These are phyloP conservation scores for Aspergillus novofumigatus DNA, from an alignment of 2,329 filamentous ascomycete genomes.

Conservation along the genomic window DNA sequence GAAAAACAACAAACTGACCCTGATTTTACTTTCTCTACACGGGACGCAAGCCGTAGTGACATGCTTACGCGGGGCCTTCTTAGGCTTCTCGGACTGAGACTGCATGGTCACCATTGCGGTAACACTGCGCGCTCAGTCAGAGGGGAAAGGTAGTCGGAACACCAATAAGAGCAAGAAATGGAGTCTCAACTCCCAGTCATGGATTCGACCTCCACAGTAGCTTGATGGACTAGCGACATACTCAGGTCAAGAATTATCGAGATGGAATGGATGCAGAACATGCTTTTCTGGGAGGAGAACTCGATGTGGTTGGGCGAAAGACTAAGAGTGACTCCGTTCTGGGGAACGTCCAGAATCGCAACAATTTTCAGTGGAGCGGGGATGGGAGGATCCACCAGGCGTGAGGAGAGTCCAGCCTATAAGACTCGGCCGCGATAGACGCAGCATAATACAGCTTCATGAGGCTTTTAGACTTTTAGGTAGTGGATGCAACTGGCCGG, in stretches of 20 bases:
- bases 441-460: background rate
- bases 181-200: background rate
- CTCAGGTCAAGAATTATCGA: background rate
- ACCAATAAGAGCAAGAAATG: background rate
- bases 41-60: slow-evolving; percentile 44
- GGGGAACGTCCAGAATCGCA: background rate
- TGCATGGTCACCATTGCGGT: slow-evolving; percentile 17
- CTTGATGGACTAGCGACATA: background rate
- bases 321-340: background rate
- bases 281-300: background rate
- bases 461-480: background rate
- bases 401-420: slow-evolving; percentile 11
- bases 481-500: background rate
- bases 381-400: slow-evolving; percentile 13
- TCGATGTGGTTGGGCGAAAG: background rate
- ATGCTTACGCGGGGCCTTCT: slow-evolving; percentile 37
- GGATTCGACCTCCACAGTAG: background rate
- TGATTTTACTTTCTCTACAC: slow-evolving; percentile 45
- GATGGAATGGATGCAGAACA: background rate
- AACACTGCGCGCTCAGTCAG: background rate
- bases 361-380: slow-evolving; percentile 9
- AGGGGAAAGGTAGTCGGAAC: background rate
- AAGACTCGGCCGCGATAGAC: slow-evolving; percentile 6
- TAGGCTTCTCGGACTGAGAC: slow-evolving; percentile 23
- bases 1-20: slow-evolving; percentile 25